Base-by-base conservation (phyloP, 345 rosid genomes). In the Abelmoschus esculentus region DNA sequence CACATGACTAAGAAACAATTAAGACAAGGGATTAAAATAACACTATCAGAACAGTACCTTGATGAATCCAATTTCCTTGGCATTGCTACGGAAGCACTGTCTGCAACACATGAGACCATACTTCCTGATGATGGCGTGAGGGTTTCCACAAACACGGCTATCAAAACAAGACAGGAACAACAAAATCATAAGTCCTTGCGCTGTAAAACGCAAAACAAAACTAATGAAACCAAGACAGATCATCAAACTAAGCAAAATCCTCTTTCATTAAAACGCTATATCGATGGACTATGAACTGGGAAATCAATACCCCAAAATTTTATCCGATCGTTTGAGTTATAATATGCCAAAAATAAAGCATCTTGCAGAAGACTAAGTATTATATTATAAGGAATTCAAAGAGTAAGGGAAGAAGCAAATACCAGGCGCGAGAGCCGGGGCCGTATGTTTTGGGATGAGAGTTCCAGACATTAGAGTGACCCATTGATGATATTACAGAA, bases 401-500 rank as follows among this genome's bases (percentile, higher is more conserved):
- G 26, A 22, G 26, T 22, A 1, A 22, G 26, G 26, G 26, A 22
- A 29, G 26, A 49, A 44, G 13, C 9, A 22, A 4, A 38, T 65
- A 82, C 87, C 87, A 84, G 17, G 84, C 54, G n/a, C 87, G 83
- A 66, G 87, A 84, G 8, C 87, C 85, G 17, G 87, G 85, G 11
- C 87, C 87, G 73, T 80, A 70, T 69, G 49, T 81, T 73, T 84
- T 84, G 17, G 87, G 87, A 75, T 84, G 87, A 70, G 84, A 74
- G 67, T 80, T 84, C 87, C 85, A 84, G 12, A 84, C 76, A 75
- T 84, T 84, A 28, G 83, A 36, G 79, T 84, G 87, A 63, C 87
- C 87, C 85, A 84, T 84, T 53, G 59, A 60, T 9, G 36, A 32
- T 18, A 36, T 36, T 22, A 22, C 26, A 22, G 34, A 5, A 54